phyloP scores from a whole-genome alignment of 306 rosid species.

The Fragaria iinumae region DNA sequence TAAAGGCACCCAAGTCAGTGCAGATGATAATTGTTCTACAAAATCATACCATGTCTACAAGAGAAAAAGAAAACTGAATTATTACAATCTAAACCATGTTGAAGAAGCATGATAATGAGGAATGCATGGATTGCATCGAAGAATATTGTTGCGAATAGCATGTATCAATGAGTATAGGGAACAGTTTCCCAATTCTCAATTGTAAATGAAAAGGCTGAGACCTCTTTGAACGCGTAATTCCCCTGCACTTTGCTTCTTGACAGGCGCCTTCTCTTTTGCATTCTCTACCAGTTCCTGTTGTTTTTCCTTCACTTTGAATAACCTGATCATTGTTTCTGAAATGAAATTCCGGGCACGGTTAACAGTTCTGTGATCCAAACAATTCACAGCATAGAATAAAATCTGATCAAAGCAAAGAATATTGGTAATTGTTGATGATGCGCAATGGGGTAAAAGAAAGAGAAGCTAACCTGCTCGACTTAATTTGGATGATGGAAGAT shows the following conservation, averaged over 20 bases:
- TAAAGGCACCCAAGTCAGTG: neutral
- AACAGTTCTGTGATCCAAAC: neutral
- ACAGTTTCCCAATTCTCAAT: neutral
- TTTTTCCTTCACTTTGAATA: conserved; percentile 49
- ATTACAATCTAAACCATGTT: neutral
- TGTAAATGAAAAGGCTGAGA: neutral
- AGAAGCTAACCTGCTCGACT: conserved; percentile 3
- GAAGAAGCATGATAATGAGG: neutral
- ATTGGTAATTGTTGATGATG: neutral
- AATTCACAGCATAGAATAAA: neutral
- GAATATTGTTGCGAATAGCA: neutral
- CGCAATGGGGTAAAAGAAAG: neutral
- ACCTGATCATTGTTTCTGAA: conserved; percentile 35
- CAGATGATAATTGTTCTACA: neutral
- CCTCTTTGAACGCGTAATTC: conserved; percentile 51
- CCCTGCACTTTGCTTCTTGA: conserved; percentile 44
- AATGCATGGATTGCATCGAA: neutral
- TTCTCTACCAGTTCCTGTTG: conserved; percentile 35
- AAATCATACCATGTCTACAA: neutral
- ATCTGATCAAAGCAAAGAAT: neutral
- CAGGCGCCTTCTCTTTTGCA: conserved; percentile 26
- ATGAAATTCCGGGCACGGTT: neutral
- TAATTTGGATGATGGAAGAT: too few relatives aligned
- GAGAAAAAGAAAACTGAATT: neutral
- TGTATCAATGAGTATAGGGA: neutral